Evolutionary conservation across 768 basidiomycete species (phyloP).

Genomic region (Leucosporidium yakuticum): DNA sequence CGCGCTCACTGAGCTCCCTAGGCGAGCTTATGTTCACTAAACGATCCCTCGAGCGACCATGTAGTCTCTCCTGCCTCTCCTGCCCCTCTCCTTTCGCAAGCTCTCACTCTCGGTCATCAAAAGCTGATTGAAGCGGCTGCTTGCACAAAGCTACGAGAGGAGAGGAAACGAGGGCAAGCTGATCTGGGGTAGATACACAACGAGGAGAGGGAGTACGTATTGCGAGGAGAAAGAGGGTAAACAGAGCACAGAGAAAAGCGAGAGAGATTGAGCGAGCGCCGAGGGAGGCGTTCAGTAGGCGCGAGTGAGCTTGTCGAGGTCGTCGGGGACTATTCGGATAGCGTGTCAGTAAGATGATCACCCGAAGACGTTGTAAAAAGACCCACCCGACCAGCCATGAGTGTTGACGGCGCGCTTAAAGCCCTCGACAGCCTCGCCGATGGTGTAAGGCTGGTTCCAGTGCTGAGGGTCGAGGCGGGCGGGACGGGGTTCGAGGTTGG

Average conservation of each 20-base stretch:
- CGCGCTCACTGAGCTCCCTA: too few species aligned
- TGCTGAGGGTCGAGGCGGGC: slow-evolving; percentile 54
- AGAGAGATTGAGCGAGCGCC: not conserved
- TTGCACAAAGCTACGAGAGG: too few species aligned
- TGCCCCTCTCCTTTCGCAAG: too few species aligned
- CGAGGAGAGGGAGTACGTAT: not conserved
- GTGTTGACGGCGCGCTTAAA: slow-evolving; percentile 60
- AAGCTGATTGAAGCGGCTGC: too few species aligned
- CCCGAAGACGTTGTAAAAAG: not conserved
- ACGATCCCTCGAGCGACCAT: too few species aligned
- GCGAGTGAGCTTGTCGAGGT: not conserved
- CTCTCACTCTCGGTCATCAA: too few species aligned
- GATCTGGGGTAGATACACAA: not conserved
- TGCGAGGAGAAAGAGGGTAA: not conserved
- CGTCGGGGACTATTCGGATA: not conserved
- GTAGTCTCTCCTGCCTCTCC: too few species aligned
- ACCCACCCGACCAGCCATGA: slow-evolving; percentile 56
- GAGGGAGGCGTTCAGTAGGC: not conserved
- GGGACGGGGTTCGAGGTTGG: slow-evolving; percentile 59
- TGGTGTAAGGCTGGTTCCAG: slow-evolving; percentile 41
- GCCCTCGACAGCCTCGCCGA: slow-evolving; percentile 47
- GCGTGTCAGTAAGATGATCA: not conserved
- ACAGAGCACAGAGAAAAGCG: not conserved
- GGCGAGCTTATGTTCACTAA: too few species aligned
- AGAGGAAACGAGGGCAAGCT: too few species aligned